These are phyloP conservation scores for Phytophthora foliorum DNA, from an alignment of 352 stramenopile genomes.

Conservation along the genomic window DNA sequence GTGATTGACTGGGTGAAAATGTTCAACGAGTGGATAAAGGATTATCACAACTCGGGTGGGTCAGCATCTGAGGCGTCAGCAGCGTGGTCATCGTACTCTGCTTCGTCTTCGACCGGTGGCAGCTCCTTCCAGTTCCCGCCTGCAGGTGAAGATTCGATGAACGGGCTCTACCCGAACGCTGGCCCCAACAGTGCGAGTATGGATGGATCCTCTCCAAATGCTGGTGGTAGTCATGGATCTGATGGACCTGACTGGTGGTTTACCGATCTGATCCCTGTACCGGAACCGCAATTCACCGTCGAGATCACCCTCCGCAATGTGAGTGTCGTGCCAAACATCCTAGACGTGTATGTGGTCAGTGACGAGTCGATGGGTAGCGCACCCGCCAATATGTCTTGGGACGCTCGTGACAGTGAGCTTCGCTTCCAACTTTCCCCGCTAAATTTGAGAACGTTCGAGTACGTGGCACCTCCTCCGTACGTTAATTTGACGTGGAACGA, in stretches of 20 bases:
- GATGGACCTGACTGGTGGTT: constrained; percentile 13
- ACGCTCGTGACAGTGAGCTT: constrained; percentile 14
- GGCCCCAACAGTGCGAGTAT: constrained; percentile 11
- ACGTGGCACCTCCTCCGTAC: constrained; percentile 42
- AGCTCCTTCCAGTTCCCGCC: constrained; percentile 21
- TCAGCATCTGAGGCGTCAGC: constrained; percentile 13
- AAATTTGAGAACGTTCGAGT: constrained; percentile 49
- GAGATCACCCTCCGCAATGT: constrained; percentile 49
- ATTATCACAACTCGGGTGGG: constrained; percentile 24
- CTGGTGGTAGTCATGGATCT: constrained; percentile 9
- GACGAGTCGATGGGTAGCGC: constrained; percentile 8
- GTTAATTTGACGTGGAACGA: constrained; percentile 50
- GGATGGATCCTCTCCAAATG: constrained; percentile 15
- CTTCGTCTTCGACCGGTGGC: constrained; percentile 7
- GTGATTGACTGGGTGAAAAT: constrained; percentile 31
- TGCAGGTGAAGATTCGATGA: constrained; percentile 13
- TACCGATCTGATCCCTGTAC: constrained; percentile 24
- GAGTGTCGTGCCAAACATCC: constrained; percentile 34
- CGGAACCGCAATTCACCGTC: constrained; percentile 35
- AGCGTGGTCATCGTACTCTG: constrained; percentile 20
- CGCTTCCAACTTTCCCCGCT: constrained; percentile 35
- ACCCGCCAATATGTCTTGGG: constrained; percentile 10
- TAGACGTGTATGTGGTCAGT: constrained; percentile 9
- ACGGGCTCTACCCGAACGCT: background rate
- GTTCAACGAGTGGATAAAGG: constrained; percentile 38